Conservation (phyloP, 495 filamentous ascomycete species). For the Aspergillus panamensis region DNA sequence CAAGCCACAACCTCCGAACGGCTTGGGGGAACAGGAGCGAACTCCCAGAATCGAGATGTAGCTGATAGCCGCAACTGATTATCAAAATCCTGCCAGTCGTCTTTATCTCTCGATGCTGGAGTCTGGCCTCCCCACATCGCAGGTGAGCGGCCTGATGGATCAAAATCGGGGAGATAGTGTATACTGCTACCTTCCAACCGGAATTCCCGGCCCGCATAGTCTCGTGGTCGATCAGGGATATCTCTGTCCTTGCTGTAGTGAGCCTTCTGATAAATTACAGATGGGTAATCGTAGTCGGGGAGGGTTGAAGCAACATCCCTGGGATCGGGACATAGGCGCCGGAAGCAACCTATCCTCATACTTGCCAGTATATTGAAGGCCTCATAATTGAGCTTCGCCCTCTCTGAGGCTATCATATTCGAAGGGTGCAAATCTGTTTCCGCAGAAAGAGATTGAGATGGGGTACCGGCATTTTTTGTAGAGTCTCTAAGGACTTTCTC, state of each 20-base stretch:
- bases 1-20: conserved; percentile 67
- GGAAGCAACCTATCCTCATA: conserved; percentile 26
- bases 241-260: conserved; percentile 85
- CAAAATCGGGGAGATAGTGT: conserved; percentile 77
- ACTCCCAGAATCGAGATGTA: conserved; percentile 38
- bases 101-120: conserved; percentile 41
- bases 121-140: conserved; percentile 54
- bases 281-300: conserved; percentile 37
- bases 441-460: conserved; percentile 25
- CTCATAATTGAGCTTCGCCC: conserved; percentile 23
- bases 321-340: conserved; percentile 26
- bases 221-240: conserved; percentile 71
- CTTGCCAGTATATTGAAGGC: conserved; percentile 31
- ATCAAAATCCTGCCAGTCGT: conserved; percentile 48
- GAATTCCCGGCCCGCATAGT: conserved; percentile 89
- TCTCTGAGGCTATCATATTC: conserved; percentile 25
- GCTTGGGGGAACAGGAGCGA: conserved; percentile 59
- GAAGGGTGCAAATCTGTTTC: conserved; percentile 11
- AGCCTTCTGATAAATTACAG: conserved; percentile 77
- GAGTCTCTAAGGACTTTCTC: conserved; percentile 8
- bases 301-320: conserved; percentile 31
- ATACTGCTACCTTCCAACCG: conserved; percentile 68
- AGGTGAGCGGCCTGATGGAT: conserved; percentile 56
- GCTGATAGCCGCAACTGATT: conserved; percentile 42
- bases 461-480: conserved; percentile 14